phyloP scores from a whole-genome alignment of 1,139 yeast genomes.

The Magnusiomyces tetraspermus region DNA sequence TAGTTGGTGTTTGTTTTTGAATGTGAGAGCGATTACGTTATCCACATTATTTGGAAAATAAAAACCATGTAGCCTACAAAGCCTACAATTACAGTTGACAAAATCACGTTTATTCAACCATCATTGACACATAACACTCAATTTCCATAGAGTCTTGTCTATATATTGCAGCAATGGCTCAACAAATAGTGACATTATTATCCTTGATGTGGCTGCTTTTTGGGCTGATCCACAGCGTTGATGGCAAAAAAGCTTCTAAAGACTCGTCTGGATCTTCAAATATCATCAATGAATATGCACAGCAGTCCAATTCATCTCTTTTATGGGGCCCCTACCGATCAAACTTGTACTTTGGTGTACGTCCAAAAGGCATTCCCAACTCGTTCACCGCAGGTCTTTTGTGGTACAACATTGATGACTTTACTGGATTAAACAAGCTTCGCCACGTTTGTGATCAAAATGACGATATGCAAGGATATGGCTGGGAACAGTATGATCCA shows the following conservation, averaged over 20 bases:
- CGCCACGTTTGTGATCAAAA: slow-evolving; percentile 75
- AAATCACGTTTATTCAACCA: too few relatives aligned
- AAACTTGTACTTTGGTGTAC: slow-evolving; percentile 72
- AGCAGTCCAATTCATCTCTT: slow-evolving; percentile 38
- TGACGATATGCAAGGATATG: slow-evolving; percentile 64
- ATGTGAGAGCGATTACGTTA: too few relatives aligned
- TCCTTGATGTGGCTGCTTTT: neutral
- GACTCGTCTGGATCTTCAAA: slow-evolving; percentile 6
- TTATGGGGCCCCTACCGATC: slow-evolving; percentile 94
- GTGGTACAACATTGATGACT: slow-evolving; percentile 72
- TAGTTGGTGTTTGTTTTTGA: too few relatives aligned
- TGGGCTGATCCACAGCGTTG: neutral
- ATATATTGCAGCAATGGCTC: neutral
- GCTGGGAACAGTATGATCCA: slow-evolving; percentile 84
- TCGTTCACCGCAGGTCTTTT: slow-evolving; percentile 74
- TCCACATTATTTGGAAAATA: too few relatives aligned
- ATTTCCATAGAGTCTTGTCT: too few relatives aligned
- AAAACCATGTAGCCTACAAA: too few relatives aligned
- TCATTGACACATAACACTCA: too few relatives aligned
- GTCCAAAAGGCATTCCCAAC: slow-evolving; percentile 64
- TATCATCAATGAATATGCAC: slow-evolving; percentile 25
- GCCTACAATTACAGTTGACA: too few relatives aligned
- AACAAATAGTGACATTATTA: neutral
- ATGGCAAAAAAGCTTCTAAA: neutral
- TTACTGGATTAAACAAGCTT: slow-evolving; percentile 47